Evolutionary conservation across 306 rosid species (phyloP).

Genomic region (Dalbergia cultrata): DNA sequence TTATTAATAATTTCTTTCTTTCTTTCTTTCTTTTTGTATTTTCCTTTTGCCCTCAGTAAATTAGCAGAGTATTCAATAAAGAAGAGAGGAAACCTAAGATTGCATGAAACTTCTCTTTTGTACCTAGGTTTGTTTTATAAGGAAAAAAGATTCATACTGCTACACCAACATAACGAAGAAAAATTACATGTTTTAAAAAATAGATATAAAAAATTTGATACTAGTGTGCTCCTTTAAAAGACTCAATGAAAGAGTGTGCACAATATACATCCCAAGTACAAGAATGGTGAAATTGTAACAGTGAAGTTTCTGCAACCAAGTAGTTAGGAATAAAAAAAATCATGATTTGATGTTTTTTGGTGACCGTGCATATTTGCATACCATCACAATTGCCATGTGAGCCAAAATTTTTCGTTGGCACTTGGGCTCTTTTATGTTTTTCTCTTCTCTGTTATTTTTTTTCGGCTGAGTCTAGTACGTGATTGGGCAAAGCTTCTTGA

Average conservation of each 20-base stretch:
- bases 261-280: too few relatives aligned
- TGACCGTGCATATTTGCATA: not conserved
- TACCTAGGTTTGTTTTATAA: not conserved
- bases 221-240: too few relatives aligned
- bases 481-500: too few relatives aligned
- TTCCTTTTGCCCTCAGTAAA: not conserved
- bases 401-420: not conserved
- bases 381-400: not conserved
- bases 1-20: not conserved
- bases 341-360: not conserved
- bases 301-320: not conserved
- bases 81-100: not conserved
- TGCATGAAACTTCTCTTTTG: not conserved
- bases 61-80: not conserved
- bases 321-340: not conserved
- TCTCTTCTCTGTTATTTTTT: too few relatives aligned
- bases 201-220: too few relatives aligned
- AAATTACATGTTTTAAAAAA: too few relatives aligned
- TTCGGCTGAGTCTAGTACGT: too few relatives aligned
- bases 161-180: not conserved
- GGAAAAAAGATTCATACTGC: not conserved
- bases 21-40: not conserved
- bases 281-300: not conserved
- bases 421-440: too few relatives aligned
- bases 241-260: too few relatives aligned